phyloP scores from a whole-genome alignment of 2,329 filamentous ascomycete genomes.

The Claviceps capensis region DNA sequence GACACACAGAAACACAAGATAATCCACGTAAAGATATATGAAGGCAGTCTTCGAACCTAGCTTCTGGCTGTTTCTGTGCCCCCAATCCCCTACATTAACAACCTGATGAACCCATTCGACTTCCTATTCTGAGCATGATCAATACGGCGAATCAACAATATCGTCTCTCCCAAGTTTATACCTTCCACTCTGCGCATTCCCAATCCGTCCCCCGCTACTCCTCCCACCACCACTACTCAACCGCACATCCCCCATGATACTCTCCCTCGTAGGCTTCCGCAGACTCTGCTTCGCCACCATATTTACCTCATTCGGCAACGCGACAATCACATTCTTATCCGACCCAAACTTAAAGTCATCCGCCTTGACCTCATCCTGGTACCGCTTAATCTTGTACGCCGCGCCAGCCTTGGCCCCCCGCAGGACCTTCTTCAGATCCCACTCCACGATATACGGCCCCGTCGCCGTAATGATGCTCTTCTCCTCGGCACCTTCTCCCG shows the following conservation, averaged over 20 bases:
- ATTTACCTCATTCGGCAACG: conserved; percentile 91
- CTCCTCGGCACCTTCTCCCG: conserved; percentile 65
- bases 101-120: neutral
- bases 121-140: conserved; percentile 6
- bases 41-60: too few species aligned
- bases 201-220: conserved; percentile 37
- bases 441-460: conserved; percentile 91
- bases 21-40: too few species aligned
- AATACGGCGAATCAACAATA: conserved; percentile 62
- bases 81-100: neutral
- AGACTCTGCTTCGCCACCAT: conserved; percentile 85
- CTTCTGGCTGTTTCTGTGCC: too few species aligned
- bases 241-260: conserved; percentile 56
- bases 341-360: conserved; percentile 97
- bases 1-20: too few species aligned
- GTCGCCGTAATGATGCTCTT: conserved; percentile 95
- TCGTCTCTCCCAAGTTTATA: conserved; percentile 70
- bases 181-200: conserved; percentile 40
- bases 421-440: conserved; percentile 85
- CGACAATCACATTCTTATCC: conserved; percentile 96
- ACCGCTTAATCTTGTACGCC: conserved; percentile 93
- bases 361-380: conserved; percentile 87
- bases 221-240: conserved; percentile 22
- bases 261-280: conserved; percentile 81
- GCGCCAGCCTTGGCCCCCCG: conserved; percentile 71